Percentiles rank a stretch among this genome's conserved stretches.
phyloP scores from a whole-genome alignment of 164 flowering plant genomes.

The Kalanchoe fedtschenkoi region DNA sequence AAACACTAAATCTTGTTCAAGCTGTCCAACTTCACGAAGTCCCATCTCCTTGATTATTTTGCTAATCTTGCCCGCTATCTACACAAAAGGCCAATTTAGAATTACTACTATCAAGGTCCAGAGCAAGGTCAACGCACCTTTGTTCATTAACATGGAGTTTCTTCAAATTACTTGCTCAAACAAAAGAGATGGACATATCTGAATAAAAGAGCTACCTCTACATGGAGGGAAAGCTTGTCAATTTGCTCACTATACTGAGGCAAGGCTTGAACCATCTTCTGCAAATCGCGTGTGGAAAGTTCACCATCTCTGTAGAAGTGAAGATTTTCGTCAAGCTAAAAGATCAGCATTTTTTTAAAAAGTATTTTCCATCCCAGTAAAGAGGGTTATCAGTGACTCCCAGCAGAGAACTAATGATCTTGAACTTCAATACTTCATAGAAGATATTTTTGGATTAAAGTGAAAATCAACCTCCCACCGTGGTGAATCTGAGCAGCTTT shows the following conservation, averaged over 20 bases:
- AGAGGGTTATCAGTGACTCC: background rate
- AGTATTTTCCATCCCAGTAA: too few relatives aligned
- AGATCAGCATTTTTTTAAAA: background rate
- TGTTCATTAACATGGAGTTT: too few relatives aligned
- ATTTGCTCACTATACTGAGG: conserved; percentile 95
- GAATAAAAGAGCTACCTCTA: conserved; percentile 42
- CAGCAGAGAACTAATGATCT: background rate
- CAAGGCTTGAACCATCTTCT: conserved; percentile 98
- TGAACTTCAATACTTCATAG: background rate
- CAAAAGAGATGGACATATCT: conserved; percentile 18
- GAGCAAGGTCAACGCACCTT: background rate
- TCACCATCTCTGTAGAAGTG: conserved; percentile 62
- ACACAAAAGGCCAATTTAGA: conserved; percentile 10
- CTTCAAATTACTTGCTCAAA: too few relatives aligned
- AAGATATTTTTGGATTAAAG: background rate
- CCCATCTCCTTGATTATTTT: conserved; percentile 54
- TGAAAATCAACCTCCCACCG: conserved; percentile 47
- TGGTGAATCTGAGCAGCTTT: conserved; percentile 93
- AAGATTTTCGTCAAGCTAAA: conserved; percentile 1
- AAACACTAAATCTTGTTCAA: conserved; percentile 93
- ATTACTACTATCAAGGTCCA: background rate
- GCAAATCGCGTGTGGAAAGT: conserved; percentile 85
- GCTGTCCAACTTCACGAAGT: conserved; percentile 83
- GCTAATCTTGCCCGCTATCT: conserved; percentile 93
- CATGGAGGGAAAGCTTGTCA: conserved; percentile 95